phyloP scores from a whole-genome alignment of 1,284 basidiomycete genomes.

The Ustilago sp. region DNA sequence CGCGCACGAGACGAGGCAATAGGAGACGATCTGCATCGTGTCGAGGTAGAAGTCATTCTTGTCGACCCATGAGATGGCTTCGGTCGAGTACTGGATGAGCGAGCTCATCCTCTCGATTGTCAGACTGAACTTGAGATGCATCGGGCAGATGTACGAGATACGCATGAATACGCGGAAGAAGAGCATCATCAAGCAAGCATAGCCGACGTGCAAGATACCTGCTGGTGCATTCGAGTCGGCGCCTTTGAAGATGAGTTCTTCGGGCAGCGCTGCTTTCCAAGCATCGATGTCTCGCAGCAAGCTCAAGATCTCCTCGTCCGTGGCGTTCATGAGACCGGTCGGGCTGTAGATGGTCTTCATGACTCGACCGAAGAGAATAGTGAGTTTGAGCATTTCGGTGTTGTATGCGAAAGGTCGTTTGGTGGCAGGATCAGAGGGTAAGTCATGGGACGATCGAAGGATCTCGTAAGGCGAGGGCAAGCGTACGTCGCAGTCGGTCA shows the following conservation, averaged over 20 bases:
- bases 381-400: slow-evolving; percentile 66
- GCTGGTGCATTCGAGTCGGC: slow-evolving; percentile 50
- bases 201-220: slow-evolving; percentile 61
- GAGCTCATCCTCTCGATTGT: slow-evolving; percentile 65
- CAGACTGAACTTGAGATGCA: slow-evolving; percentile 62
- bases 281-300: slow-evolving; percentile 62
- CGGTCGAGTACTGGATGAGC: slow-evolving; percentile 55
- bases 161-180: slow-evolving; percentile 67
- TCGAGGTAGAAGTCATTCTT: slow-evolving; percentile 63
- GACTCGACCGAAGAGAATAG: slow-evolving; percentile 65
- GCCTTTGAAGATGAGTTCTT: slow-evolving; percentile 53
- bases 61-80: slow-evolving; percentile 63
- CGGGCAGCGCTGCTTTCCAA: slow-evolving; percentile 58
- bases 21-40: slow-evolving; percentile 61
- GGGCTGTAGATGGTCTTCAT: slow-evolving; percentile 68
- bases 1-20: slow-evolving; percentile 64
- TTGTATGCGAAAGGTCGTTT: slow-evolving; percentile 64
- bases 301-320: slow-evolving; percentile 62
- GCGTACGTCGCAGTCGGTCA: slow-evolving; percentile 66
- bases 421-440: slow-evolving; percentile 44
- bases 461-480: slow-evolving; percentile 64
- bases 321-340: slow-evolving; percentile 65
- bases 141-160: slow-evolving; percentile 66
- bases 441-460: slow-evolving; percentile 52
- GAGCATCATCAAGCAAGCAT: slow-evolving; percentile 61